Base-by-base conservation (phyloP, 2,329 filamentous ascomycete species). In the Fusarium longipes region DNA sequence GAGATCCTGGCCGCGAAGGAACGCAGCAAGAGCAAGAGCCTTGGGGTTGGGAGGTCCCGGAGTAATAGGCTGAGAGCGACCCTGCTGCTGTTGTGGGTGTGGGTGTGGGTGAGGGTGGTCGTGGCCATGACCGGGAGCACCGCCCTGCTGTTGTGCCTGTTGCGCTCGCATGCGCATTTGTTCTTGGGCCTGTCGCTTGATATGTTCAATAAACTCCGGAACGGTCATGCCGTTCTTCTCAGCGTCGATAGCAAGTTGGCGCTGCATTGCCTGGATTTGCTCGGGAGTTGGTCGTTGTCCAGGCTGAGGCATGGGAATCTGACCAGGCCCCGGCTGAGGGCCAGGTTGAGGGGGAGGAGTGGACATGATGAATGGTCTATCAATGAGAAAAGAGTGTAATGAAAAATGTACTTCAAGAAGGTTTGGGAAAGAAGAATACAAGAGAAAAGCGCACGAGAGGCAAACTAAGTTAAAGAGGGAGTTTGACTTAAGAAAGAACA, bases 21-120 rank as follows among this genome's bases (percentile, higher is more conserved):
- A 99, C 75, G 93, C 91, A 70, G 96, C 96, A 54, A 99, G 86
- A 10, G 94, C 93, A 43, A 98, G 81, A 20, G 93, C 94, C 74
- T 93, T 89, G 36, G 95, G 95, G 73, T 97, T 96, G 7, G 95
- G 93, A 24, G 95, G 93, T 2, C 91, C 91, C 6, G 91, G 91
- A 18, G 85, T 83, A 65, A 94, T 92, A 35, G 90, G 89, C 74
- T 91, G 88, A 22, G 84, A 81, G 73, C 88, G 85, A 47, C 83
- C 82, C 51, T 70, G 64, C 25, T 67, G 65, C 22, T 49, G 45
- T 24, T 49, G 45, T 18, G 18, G 75, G 74, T 38, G 32, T 18
- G 30, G 30, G 35, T 78, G 79, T 40, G 71, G 70, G 38, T 58
- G 62, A 20, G 30, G 53, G 45, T 73, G 74, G 20, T 25, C 51